Conservation (phyloP, 495 filamentous ascomycete species). For the Hypoxylon crocopeplum region DNA sequence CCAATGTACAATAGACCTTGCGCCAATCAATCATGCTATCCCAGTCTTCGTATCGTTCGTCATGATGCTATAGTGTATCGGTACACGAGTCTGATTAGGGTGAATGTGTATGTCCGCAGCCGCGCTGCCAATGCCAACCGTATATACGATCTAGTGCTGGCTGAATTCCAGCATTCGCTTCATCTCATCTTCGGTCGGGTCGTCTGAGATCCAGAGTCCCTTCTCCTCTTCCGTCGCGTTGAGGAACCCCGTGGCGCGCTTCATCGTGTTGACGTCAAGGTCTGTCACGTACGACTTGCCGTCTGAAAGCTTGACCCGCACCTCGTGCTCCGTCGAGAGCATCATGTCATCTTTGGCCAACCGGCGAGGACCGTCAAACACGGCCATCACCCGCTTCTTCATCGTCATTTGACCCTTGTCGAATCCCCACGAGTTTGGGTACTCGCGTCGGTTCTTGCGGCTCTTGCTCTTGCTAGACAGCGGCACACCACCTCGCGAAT, state of each 20-base stretch:
- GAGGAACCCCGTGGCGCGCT: slow-evolving; percentile 81
- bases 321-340: slow-evolving; percentile 93
- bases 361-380: slow-evolving; percentile 87
- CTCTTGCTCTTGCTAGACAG: slow-evolving; percentile 68
- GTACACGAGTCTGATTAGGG: slow-evolving; percentile 25
- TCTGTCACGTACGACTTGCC: slow-evolving; percentile 87
- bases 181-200: slow-evolving; percentile 56
- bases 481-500: slow-evolving; percentile 66
- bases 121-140: too few species aligned
- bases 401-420: slow-evolving; percentile 90
- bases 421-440: slow-evolving; percentile 91
- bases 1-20: slow-evolving; percentile 35
- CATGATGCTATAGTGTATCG: slow-evolving; percentile 35
- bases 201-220: slow-evolving; percentile 72
- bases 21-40: slow-evolving; percentile 34
- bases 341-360: slow-evolving; percentile 99
- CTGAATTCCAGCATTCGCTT: slow-evolving; percentile 51
- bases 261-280: slow-evolving; percentile 88
- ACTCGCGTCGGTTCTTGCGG: slow-evolving; percentile 86
- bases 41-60: slow-evolving; percentile 34
- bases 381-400: slow-evolving; percentile 93
- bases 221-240: slow-evolving; percentile 81
- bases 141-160: slow-evolving; percentile 26
- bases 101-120: slow-evolving; percentile 18
- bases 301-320: slow-evolving; percentile 77